Conservation (phyloP, 371 early-diverging fungal genomes). For the Mucor lusitanicus region DNA sequence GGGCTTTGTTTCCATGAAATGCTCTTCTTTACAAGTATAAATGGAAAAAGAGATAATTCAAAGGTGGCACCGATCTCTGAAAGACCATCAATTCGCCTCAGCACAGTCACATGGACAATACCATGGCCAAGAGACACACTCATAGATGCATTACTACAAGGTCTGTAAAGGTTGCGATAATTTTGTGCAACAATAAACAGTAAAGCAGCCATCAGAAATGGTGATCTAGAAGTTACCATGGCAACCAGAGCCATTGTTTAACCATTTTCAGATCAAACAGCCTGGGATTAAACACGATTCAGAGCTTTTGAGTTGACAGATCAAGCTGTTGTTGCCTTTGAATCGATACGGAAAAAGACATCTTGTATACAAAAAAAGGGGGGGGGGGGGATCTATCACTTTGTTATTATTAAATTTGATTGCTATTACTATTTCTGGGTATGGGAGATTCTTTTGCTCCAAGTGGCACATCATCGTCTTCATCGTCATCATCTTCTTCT, state of each 20-base stretch:
- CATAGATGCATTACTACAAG: not conserved
- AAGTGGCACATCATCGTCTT: conserved; percentile 40
- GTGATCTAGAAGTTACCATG: not conserved
- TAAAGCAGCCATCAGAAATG: not conserved
- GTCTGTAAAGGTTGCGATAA: too few relatives aligned
- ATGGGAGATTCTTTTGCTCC: conserved; percentile 23
- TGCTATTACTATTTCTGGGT: conserved; percentile 14
- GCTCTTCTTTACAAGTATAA: not conserved
- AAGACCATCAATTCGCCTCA: not conserved
- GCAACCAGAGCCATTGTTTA: not conserved
- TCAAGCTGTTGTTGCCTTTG: too few relatives aligned
- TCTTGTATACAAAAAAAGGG: not conserved
- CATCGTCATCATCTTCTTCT: conserved; percentile 37
- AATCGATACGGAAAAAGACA: too few relatives aligned
- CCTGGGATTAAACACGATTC: too few relatives aligned
- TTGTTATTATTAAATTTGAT: conserved; percentile 1
- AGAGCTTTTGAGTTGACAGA: too few relatives aligned
- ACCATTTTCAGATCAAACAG: too few relatives aligned
- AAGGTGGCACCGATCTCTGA: not conserved
- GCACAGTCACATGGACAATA: not conserved
- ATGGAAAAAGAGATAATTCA: not conserved
- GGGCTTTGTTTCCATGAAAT: conserved; percentile 1
- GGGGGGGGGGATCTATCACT: not conserved
- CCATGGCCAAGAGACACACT: not conserved
- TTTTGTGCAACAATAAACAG: not conserved